A percentile compares a stretch with the other conserved stretches of the same genome.
phyloP scores from a whole-genome alignment of 495 filamentous ascomycete species.

The Lichenothelia convexa region DNA sequence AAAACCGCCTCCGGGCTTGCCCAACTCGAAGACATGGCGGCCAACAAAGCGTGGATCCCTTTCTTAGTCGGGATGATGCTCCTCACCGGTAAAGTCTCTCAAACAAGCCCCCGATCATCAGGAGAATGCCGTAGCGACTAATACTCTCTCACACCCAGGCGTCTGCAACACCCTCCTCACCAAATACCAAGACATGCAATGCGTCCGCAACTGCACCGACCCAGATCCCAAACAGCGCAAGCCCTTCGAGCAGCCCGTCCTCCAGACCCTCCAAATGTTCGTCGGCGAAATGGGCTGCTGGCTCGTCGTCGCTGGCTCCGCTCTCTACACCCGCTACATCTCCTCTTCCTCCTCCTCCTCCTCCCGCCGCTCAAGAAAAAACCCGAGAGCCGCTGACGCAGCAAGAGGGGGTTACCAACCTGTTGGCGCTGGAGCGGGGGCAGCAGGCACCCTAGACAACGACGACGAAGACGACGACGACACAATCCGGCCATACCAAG shows the following conservation, averaged over 20 bases:
- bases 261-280: conserved; percentile 93
- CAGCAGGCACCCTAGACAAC: conserved; percentile 66
- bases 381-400: no score
- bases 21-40: conserved; percentile 34
- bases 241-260: conserved; percentile 82
- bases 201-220: conserved; percentile 73
- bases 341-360: conserved; percentile 13
- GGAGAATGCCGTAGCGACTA: no score
- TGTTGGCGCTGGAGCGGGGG: conserved; percentile 76
- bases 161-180: conserved; percentile 95
- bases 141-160: no score
- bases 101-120: no score
- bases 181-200: conserved; percentile 97
- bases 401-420: no score
- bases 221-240: conserved; percentile 45
- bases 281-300: conserved; percentile 84
- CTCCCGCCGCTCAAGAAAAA: no score
- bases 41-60: conserved; percentile 45
- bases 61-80: conserved; percentile 89
- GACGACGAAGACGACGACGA: conserved; percentile 29
- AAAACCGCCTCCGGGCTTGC: no score
- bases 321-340: conserved; percentile 41
- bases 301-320: conserved; percentile 55
- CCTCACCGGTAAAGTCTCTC: no score
- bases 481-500: no score